Base-by-base conservation (phyloP, 2,329 filamentous ascomycete species). In the Blumeriella jaapii region DNA sequence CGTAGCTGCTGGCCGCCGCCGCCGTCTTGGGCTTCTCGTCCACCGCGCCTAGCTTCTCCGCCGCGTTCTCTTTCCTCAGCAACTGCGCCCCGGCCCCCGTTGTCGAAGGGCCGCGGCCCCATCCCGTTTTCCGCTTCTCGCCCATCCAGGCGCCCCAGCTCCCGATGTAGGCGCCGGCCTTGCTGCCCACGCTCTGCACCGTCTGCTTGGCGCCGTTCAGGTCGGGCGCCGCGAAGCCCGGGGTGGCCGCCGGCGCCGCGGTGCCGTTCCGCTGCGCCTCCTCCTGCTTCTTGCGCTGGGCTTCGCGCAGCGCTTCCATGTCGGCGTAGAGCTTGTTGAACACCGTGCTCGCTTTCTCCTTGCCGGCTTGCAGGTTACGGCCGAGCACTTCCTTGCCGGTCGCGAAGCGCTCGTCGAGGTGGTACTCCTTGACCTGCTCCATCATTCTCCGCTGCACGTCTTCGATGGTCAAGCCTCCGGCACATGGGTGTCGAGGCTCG, bases 291-390 rank as follows among this genome's bases (percentile, higher is more conserved):
- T 72, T 76, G 38, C 74, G 66, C 56, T 87, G 82, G 11, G 74
- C 71, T 59, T 87, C 83, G 10, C 83, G 69, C 60, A 85, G 71
- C 2, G 74, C 63, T 58, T 96, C 89, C 60, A 96, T 82, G 49
- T 96, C 89, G 0, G 84, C 74, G 67, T 93, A 96, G 17, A 96
- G 67, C 52, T 76, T 86, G 56, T 82, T 93, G 58, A 95, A 84
- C 23, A 91, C 79, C 4, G 76, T 80, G 13, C 80, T 86, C 1
- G 93, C 83, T 61, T 89, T 93, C 51, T 91, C 85, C 36, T 82
- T 78, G 0, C 91, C 87, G 1, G 81, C 84, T 3, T 83, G 82
- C n/a, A 95, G 58, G 50, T 93, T 87, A 41, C 87, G 78, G n/a
- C 84, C 85, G 2, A 96, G 67, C 0, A 79, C 82, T 57, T 96